These are phyloP conservation scores for Xylaria acuta DNA, from an alignment of 495 filamentous ascomycete species.

Conservation along the genomic window DNA sequence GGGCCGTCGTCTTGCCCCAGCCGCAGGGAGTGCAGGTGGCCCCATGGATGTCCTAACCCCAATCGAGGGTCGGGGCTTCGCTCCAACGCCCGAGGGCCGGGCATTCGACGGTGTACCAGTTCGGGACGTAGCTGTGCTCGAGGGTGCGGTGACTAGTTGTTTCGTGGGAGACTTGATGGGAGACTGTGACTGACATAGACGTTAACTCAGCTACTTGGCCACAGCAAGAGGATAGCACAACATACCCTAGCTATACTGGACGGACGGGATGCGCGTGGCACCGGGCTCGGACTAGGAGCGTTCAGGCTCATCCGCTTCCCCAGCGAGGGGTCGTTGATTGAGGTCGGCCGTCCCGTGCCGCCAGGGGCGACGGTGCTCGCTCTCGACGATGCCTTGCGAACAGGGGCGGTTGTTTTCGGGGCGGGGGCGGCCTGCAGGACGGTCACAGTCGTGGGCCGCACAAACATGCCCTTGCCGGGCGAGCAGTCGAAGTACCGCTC, in stretches of 20 bases:
- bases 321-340: conserved; percentile 55
- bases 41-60: conserved; percentile 68
- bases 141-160: conserved; percentile 63
- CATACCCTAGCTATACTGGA: conserved; percentile 66
- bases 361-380: conserved; percentile 31
- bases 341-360: conserved; percentile 38
- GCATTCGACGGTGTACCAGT: conserved; percentile 65
- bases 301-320: conserved; percentile 71
- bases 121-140: conserved; percentile 65
- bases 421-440: conserved; percentile 63
- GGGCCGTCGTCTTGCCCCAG: conserved; percentile 40
- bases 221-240: conserved; percentile 18
- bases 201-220: conserved; percentile 31
- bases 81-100: conserved; percentile 46
- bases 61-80: conserved; percentile 61
- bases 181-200: conserved; percentile 55
- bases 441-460: conserved; percentile 67
- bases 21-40: conserved; percentile 57
- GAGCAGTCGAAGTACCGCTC: conserved; percentile 89
- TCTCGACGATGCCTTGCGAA: conserved; percentile 38
- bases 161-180: conserved; percentile 84
- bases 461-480: conserved; percentile 85
- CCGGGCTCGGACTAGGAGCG: conserved; percentile 70
- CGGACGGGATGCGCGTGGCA: conserved; percentile 56
- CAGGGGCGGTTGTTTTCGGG: conserved; percentile 38